Evolutionary conservation across 352 stramenopile genomes (phyloP), one percentile per base, ranked within the genome.

Genomic region (Globisporangium paddicum): DNA sequence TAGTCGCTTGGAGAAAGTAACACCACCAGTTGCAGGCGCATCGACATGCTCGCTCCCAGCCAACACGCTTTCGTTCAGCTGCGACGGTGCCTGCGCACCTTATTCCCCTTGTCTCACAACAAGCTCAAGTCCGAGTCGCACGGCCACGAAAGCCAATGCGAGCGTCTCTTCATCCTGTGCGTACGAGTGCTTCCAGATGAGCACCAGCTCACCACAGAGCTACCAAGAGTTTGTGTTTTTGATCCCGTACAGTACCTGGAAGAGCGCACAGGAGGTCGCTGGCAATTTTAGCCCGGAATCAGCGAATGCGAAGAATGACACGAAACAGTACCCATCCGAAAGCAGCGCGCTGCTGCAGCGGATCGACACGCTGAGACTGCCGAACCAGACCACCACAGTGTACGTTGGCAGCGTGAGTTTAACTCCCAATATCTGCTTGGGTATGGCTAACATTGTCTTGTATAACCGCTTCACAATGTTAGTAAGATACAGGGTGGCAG

Each of bases 51-150:
- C 30, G n/a, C 30, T 45, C 4, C 32, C 30, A 4, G 5, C 21
- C 10, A 53, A 30, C 44, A 54, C 30, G 44, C 55, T 60, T 30
- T 46, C 55, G 21, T 53, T 50, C 19, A 19, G 8, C 18, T 60
- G 44, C 44, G 55, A 32, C 11, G 9, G 28, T 3, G 21, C 28
- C 14, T 60, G 55, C 21, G 11, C 28, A 0, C 18, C 21, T 2
- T 42, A 11, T n/a, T 18, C 11, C 16, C 28, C 55, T 13, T 60
- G 55, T 0, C 28, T 48, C 11, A 11, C 47, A 28, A 54, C 28
- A 13, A 35, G 5, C 14, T 4, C 28, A 10, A 53, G 46, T 7
- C 26, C 46, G 5, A 38, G 16, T 14, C 13, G 10, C 18, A n/a
- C 47, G 8, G 9, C 28, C 28, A 30, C 8, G 19, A 30, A 34